Conservation (phyloP, 768 basidiomycete species). For the Leccinum barrowsii region DNA sequence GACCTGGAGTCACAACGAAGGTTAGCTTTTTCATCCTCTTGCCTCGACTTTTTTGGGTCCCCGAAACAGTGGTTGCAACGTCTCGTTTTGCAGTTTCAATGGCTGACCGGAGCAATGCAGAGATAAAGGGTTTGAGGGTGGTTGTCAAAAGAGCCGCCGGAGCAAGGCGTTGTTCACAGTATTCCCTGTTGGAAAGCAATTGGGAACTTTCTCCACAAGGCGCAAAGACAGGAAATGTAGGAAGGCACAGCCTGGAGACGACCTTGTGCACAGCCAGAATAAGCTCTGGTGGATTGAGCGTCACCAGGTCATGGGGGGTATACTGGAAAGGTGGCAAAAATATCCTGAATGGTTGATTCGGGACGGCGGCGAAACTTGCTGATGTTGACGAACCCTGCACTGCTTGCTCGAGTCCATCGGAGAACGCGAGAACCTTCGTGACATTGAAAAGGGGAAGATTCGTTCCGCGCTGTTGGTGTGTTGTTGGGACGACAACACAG, state of each 20-base stretch:
- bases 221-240: conserved; percentile 18
- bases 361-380: background rate
- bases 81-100: conserved; percentile 33
- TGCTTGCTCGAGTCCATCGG: conserved; percentile 16
- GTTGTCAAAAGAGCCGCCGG: conserved; percentile 38
- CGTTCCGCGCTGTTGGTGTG: conserved; percentile 18
- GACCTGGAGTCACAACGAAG: conserved; percentile 36
- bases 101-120: conserved; percentile 32
- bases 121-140: conserved; percentile 31
- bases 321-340: conserved; percentile 13
- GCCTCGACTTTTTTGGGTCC: conserved; percentile 16
- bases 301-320: conserved; percentile 21
- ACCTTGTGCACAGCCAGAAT: conserved; percentile 27
- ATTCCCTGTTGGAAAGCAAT: conserved; percentile 13
- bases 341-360: conserved; percentile 1
- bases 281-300: conserved; percentile 25
- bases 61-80: conserved; percentile 21
- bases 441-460: conserved; percentile 21
- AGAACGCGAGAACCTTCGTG: conserved; percentile 11
- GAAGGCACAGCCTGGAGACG: conserved; percentile 16
- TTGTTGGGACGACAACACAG: conserved; percentile 22
- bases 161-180: conserved; percentile 28
- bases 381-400: conserved; percentile 5
- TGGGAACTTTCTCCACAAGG: conserved; percentile 4
- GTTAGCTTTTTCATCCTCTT: conserved; percentile 23